Evolutionary conservation across 2,329 filamentous ascomycete genomes (phyloP).

Genomic region (Claviceps arundinis): DNA sequence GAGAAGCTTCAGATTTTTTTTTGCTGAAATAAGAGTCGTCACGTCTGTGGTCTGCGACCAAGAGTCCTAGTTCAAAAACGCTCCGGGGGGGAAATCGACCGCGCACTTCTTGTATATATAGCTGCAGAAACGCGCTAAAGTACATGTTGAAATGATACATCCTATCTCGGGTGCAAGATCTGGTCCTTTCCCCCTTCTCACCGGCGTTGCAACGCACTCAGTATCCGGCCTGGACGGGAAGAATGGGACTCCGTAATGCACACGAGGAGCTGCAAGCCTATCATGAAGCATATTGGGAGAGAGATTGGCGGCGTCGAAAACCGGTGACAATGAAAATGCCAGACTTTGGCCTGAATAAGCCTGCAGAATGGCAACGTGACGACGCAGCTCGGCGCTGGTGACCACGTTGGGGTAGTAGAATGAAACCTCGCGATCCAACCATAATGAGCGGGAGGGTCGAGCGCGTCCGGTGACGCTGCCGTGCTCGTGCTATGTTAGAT

Average conservation of each 20-base stretch:
- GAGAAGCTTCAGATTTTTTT: neutral
- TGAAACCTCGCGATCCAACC: neutral
- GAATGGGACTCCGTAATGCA: neutral
- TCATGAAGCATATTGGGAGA: neutral
- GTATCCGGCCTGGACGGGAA: neutral
- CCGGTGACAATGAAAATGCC: neutral
- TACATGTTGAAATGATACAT: neutral
- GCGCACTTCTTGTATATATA: neutral
- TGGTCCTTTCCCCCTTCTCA: neutral
- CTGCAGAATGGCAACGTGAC: neutral
- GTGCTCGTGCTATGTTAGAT: neutral
- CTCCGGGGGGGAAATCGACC: neutral
- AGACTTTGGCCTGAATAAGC: neutral
- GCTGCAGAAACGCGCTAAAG: neutral
- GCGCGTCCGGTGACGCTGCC: conserved; percentile 1
- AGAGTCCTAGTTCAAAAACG: neutral
- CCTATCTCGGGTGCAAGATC: neutral
- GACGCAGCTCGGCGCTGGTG: neutral
- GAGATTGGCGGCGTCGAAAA: neutral
- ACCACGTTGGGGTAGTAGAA: neutral
- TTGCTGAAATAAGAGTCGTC: neutral
- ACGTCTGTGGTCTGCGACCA: neutral
- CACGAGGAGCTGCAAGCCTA: neutral
- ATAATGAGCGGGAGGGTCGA: neutral
- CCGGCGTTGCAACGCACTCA: neutral